phyloP scores from a whole-genome alignment of 306 rosid species.

The Calophaca sinica region DNA sequence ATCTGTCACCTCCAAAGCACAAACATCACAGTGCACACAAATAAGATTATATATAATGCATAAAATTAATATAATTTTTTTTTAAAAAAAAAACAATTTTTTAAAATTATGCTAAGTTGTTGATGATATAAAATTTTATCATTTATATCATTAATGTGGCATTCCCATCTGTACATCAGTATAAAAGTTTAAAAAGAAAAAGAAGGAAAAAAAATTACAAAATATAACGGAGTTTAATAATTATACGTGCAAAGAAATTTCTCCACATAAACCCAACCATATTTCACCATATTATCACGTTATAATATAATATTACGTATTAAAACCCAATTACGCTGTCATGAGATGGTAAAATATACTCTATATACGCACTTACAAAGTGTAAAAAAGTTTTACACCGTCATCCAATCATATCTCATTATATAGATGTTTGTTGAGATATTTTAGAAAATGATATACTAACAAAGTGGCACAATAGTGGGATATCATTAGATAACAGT shows the following conservation, averaged over 20 bases:
- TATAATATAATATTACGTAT: too few species aligned
- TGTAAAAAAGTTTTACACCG: too few species aligned
- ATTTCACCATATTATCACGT: too few species aligned
- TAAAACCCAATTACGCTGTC: too few species aligned
- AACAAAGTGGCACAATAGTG: too few species aligned
- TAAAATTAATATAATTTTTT: not conserved
- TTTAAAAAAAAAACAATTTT: not conserved
- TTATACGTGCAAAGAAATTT: not conserved
- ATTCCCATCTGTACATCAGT: not conserved
- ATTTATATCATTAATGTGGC: not conserved
- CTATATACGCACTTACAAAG: too few species aligned
- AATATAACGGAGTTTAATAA: not conserved
- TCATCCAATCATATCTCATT: too few species aligned
- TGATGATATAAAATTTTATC: not conserved
- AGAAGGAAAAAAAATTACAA: not conserved
- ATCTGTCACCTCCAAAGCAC: slow-evolving; percentile 22
- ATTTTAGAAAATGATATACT: too few species aligned
- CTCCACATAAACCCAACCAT: too few species aligned
- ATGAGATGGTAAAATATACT: too few species aligned
- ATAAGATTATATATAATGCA: not conserved
- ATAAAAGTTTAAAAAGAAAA: not conserved
- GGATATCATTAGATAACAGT: too few species aligned
- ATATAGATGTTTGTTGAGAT: too few species aligned
- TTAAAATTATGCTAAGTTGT: not conserved
- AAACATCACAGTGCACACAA: not conserved